These are phyloP conservation scores for Cutaneotrichosporon curvatum DNA, from an alignment of 1,284 basidiomycete genomes.

Conservation along the genomic window DNA sequence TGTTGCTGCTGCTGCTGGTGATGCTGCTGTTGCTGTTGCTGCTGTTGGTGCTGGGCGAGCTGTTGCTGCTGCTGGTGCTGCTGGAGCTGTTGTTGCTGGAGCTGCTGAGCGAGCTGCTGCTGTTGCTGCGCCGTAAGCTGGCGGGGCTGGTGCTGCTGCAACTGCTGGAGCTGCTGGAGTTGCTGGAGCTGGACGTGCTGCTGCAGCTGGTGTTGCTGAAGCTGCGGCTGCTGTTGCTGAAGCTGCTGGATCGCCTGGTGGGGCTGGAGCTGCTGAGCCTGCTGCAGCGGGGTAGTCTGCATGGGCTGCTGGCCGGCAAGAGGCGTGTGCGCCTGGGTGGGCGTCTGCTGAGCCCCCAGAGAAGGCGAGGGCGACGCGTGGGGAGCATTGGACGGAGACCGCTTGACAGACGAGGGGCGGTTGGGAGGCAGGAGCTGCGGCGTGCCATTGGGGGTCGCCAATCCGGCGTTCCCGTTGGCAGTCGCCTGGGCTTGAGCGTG, in stretches of 20 bases:
- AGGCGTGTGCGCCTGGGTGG: conserved; percentile 7
- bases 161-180: conserved; percentile 1
- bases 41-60: background rate
- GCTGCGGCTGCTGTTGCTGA: conserved; percentile 1
- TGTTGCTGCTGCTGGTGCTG: background rate
- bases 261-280: conserved; percentile 4
- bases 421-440: conserved; percentile 11
- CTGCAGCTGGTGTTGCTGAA: conserved; percentile 1
- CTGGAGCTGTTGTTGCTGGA: background rate
- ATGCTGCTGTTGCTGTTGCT: conserved; percentile 8
- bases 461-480: conserved; percentile 1
- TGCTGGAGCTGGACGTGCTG: background rate
- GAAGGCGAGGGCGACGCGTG: conserved; percentile 2
- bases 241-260: background rate
- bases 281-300: background rate
- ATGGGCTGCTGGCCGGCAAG: conserved; percentile 1
- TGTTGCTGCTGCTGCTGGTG: conserved; percentile 17
- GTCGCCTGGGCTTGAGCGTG: conserved; percentile 10
- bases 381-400: conserved; percentile 5
- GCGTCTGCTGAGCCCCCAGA: conserved; percentile 1
- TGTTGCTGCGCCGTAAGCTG: background rate
- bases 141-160: conserved; percentile 7
- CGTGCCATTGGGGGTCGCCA: conserved; percentile 12
- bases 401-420: conserved; percentile 8
- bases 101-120: conserved; percentile 2